A percentile compares a stretch with the other conserved stretches of the same genome.
Conservation (phyloP, 2,329 filamentous ascomycete genomes). For the Apiospora arundinis region DNA sequence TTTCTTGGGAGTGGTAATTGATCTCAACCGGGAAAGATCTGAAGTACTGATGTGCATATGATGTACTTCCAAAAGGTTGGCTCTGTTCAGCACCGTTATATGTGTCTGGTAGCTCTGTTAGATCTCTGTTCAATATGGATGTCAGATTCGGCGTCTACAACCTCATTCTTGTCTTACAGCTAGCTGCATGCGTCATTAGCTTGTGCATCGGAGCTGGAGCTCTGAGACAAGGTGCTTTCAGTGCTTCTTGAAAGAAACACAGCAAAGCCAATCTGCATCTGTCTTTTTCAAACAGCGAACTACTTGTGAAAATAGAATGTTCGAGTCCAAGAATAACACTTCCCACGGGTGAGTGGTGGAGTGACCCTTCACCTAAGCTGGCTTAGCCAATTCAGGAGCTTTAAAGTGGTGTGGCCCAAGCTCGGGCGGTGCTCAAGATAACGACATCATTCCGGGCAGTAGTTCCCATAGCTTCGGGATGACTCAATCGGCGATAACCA, state of each 20-base stretch:
- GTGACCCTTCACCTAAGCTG: not conserved
- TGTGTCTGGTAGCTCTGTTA: too few relatives aligned
- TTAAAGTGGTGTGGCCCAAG: not conserved
- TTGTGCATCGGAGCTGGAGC: not conserved
- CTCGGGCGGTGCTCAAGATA: slow-evolving; percentile 2
- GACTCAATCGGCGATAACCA: slow-evolving; percentile 15
- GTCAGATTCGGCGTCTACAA: not conserved
- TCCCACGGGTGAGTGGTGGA: not conserved
- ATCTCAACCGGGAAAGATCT: too few relatives aligned
- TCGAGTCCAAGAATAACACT: not conserved
- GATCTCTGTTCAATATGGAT: too few relatives aligned
- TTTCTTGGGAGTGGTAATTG: too few relatives aligned
- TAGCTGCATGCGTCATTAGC: not conserved
- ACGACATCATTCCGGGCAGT: slow-evolving; percentile 12
- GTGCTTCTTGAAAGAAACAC: not conserved
- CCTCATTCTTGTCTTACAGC: not conserved
- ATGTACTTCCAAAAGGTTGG: too few relatives aligned
- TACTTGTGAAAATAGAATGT: too few relatives aligned
- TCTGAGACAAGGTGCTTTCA: not conserved
- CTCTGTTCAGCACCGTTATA: too few relatives aligned
- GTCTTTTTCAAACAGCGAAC: too few relatives aligned
- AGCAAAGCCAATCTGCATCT: too few relatives aligned
- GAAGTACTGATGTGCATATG: too few relatives aligned
- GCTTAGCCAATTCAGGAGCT: not conserved
- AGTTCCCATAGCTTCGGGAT: slow-evolving; percentile 9